A percentile compares a stretch with the other conserved stretches of the same genome.
phyloP scores from a whole-genome alignment of 495 filamentous ascomycete species.

The Penicillium arizonense region DNA sequence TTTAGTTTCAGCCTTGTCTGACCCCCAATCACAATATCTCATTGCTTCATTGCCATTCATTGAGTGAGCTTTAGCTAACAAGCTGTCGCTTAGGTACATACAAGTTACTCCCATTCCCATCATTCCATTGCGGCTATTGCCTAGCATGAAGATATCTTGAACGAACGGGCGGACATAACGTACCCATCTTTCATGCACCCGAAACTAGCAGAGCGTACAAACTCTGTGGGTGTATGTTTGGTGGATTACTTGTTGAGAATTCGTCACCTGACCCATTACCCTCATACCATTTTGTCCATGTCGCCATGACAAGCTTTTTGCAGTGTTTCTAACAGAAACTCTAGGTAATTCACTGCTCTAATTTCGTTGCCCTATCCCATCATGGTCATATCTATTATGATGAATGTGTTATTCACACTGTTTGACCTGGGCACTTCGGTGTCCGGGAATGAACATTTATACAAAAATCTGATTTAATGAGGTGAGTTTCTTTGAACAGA shows the following conservation, averaged over 20 bases:
- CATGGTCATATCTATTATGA: conserved; percentile 59
- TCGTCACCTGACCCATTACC: conserved; percentile 83
- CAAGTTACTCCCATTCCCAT: conserved; percentile 20
- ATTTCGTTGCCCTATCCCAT: conserved; percentile 17
- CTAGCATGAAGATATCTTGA: conserved; percentile 84
- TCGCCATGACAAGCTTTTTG: conserved; percentile 8
- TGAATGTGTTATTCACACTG: conserved; percentile 95
- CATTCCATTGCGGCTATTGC: conserved; percentile 18
- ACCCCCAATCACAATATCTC: conserved; percentile 38
- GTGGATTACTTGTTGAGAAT: conserved; percentile 92
- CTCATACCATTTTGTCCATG: conserved; percentile 12
- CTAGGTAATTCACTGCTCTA: conserved; percentile 29
- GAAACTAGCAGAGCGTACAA: conserved; percentile 81
- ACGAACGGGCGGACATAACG: conserved; percentile 99
- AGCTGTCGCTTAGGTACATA: conserved; percentile 52
- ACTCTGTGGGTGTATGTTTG: conserved; percentile 65
- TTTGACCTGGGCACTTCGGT: conserved; percentile 69
- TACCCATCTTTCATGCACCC: conserved; percentile 61
- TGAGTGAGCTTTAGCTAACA: conserved; percentile 42
- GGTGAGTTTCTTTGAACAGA: conserved; percentile 50
- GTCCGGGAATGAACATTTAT: conserved; percentile 75
- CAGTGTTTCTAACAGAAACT: conserved; percentile 15
- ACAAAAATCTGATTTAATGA: conserved; percentile 99
- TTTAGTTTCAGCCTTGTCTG: conserved; percentile 99
- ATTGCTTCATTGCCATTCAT: conserved; percentile 20